phyloP scores from a whole-genome alignment of 139 green algal genomes.

The Ettlia oleoabundans region DNA sequence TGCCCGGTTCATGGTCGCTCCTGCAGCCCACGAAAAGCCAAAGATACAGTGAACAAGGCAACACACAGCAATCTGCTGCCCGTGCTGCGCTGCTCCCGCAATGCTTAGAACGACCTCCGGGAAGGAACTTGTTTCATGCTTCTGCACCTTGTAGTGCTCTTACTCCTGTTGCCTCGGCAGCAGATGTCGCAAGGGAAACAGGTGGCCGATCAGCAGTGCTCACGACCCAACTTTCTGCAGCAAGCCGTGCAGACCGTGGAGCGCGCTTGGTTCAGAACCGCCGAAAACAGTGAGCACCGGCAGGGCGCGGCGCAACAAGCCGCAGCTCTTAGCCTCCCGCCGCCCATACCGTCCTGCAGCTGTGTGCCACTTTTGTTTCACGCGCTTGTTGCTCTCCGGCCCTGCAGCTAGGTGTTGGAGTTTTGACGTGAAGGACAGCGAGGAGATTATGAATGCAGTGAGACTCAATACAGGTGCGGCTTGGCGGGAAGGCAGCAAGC shows the following conservation, averaged over 20 bases:
- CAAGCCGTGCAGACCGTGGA: constrained; percentile 9
- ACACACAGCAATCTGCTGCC: background rate
- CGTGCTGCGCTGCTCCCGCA: background rate
- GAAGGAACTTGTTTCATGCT: too few relatives aligned
- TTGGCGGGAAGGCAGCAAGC: too few relatives aligned
- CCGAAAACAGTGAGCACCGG: constrained; percentile 6
- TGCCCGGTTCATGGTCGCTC: background rate
- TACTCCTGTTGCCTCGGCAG: background rate
- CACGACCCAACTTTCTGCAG: background rate
- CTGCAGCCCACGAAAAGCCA: background rate
- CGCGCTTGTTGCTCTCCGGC: background rate
- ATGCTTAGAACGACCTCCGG: too few relatives aligned
- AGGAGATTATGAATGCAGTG: background rate
- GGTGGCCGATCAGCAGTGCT: background rate
- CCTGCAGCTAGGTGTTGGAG: constrained; percentile 10
- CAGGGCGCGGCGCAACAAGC: background rate
- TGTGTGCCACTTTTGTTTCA: too few relatives aligned
- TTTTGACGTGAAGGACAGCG: constrained; percentile 16
- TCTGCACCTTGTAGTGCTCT: background rate
- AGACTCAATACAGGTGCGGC: constrained; percentile 7
- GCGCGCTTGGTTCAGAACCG: background rate
- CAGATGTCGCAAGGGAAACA: background rate
- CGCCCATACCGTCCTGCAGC: background rate
- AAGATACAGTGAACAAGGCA: too few relatives aligned
- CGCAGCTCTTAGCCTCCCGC: background rate